Percentiles rank a stretch among this genome's conserved stretches.
Conservation (phyloP, 306 rosid genomes). For the Cucurbita argyrosperma region DNA sequence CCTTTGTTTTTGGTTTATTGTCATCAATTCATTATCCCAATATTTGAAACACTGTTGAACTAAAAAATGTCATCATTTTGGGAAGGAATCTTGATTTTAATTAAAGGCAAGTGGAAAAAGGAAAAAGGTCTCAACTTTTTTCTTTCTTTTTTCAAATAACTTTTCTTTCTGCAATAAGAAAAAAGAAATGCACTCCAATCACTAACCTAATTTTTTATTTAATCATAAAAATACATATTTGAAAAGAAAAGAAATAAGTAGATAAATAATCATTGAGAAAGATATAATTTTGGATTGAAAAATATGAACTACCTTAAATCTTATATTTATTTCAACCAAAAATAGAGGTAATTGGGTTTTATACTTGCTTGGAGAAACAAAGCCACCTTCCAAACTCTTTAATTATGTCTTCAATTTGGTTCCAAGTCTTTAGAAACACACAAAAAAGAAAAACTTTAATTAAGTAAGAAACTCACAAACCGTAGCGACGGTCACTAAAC, state of each 20-base stretch:
- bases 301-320: too few species aligned
- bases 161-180: neutral
- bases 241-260: too few species aligned
- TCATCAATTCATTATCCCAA: neutral
- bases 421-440: neutral
- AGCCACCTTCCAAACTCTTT: neutral
- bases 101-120: neutral
- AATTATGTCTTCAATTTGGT: too few species aligned
- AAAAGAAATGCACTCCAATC: neutral
- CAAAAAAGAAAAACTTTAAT: neutral
- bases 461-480: slow-evolving; percentile 19
- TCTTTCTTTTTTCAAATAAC: neutral
- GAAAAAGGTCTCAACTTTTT: neutral
- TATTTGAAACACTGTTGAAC: neutral
- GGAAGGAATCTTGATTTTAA: neutral
- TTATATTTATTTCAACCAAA: too few species aligned
- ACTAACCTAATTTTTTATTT: too few species aligned
- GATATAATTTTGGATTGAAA: too few species aligned
- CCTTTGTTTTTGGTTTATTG: too few species aligned
- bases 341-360: neutral
- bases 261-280: too few species aligned
- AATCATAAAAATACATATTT: too few species aligned
- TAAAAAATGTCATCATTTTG: neutral
- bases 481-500: slow-evolving; percentile 50
- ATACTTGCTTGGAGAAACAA: neutral